phyloP scores from a whole-genome alignment of 2,329 filamentous ascomycete species.

The Bipolaris bicolor region DNA sequence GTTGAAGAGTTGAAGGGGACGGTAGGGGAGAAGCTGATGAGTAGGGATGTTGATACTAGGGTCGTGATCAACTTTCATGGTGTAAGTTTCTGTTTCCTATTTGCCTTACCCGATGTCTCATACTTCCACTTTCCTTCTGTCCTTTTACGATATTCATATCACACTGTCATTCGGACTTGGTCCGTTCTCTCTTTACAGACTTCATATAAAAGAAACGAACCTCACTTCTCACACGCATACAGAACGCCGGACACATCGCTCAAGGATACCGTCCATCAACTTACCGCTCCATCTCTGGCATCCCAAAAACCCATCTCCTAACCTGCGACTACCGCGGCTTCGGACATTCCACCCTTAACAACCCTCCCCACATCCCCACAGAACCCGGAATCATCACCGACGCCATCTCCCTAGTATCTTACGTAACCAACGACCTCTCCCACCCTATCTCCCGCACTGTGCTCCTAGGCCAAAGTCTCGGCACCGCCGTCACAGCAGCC shows the following conservation, averaged over 20 bases:
- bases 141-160: not conserved
- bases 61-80: constrained; percentile 69
- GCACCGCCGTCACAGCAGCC: constrained; percentile 81
- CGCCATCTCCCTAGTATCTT: constrained; percentile 74
- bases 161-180: not conserved
- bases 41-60: constrained; percentile 56
- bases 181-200: not conserved
- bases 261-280: constrained; percentile 77
- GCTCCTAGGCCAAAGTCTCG: constrained; percentile 84
- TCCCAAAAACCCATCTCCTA: constrained; percentile 75
- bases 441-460: constrained; percentile 76
- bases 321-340: constrained; percentile 91
- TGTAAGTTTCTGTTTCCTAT: constrained; percentile 51
- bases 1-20: constrained; percentile 55
- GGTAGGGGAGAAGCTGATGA: constrained; percentile 58
- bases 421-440: constrained; percentile 67
- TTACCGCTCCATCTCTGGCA: constrained; percentile 77
- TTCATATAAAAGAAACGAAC: too few relatives aligned
- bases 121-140: not conserved
- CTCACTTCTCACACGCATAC: constrained; percentile 1
- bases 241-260: constrained; percentile 87
- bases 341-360: constrained; percentile 75
- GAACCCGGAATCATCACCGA: constrained; percentile 84
- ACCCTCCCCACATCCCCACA: constrained; percentile 60
- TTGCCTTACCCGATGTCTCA: too few relatives aligned